phyloP scores from a whole-genome alignment of 257 asterid species.

The Fraxinus quadrangulata region DNA sequence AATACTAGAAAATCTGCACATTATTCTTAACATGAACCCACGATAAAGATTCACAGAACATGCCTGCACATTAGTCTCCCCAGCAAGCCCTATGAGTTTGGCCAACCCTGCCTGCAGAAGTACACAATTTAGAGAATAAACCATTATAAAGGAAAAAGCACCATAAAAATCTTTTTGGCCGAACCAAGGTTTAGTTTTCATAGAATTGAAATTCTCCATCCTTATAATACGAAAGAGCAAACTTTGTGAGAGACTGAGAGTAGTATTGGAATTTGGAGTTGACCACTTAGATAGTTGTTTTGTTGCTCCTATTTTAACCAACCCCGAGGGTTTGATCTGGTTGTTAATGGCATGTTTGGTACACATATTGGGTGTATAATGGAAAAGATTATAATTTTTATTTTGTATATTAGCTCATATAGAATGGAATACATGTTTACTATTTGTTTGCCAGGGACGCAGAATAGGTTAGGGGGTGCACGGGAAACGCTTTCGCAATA shows the following conservation, averaged over 20 bases:
- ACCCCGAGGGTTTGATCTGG: background rate
- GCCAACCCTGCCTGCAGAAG: constrained; percentile 89
- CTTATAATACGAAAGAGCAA: background rate
- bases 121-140: constrained; percentile 13
- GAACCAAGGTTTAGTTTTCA: background rate
- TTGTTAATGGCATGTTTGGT: no score
- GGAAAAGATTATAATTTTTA: background rate
- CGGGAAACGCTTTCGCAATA: no score
- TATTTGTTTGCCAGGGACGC: no score
- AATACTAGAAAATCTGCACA: background rate
- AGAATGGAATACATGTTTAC: no score
- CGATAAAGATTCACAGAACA: constrained; percentile 21
- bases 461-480: no score
- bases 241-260: background rate
- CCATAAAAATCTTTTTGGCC: background rate
- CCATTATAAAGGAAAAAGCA: constrained; percentile 9
- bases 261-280: background rate
- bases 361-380: no score
- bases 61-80: constrained; percentile 97
- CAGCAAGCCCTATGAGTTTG: constrained; percentile 94
- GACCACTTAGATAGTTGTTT: background rate
- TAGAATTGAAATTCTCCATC: background rate
- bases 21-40: background rate
- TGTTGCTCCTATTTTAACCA: background rate
- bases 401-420: no score